Conservation (phyloP, 805 yeast genomes). For the Sugiyamaella valdiviana region DNA sequence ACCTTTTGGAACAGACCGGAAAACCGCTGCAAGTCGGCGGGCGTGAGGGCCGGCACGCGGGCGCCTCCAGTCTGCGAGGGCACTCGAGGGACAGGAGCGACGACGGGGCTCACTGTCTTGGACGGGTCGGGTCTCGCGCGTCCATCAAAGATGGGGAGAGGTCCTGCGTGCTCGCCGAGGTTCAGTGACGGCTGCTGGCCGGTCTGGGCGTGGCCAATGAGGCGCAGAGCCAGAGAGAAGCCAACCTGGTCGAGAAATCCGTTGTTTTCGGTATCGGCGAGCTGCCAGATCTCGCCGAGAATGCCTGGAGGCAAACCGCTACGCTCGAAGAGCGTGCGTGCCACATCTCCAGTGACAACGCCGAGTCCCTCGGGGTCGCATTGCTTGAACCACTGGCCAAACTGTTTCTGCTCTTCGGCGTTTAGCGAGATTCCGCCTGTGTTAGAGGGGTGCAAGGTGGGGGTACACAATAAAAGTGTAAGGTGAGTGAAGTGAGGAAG, state of each 20-base stretch:
- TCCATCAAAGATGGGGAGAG: constrained; percentile 54
- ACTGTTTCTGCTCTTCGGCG: constrained; percentile 69
- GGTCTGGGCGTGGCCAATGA: constrained; percentile 79
- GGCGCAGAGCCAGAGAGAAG: constrained; percentile 79
- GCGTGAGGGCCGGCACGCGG: constrained; percentile 31
- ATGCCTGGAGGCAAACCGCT: constrained; percentile 73
- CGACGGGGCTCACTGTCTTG: neutral
- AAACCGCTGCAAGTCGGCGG: constrained; percentile 33
- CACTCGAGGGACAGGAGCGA: neutral
- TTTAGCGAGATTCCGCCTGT: constrained; percentile 36
- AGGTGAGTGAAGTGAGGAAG: too few species aligned
- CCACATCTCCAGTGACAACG: constrained; percentile 79
- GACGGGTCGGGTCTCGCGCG: constrained; percentile 6
- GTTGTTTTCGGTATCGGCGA: constrained; percentile 81
- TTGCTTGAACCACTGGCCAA: constrained; percentile 67
- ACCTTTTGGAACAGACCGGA: constrained; percentile 58
- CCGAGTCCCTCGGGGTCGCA: constrained; percentile 77
- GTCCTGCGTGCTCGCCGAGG: constrained; percentile 52
- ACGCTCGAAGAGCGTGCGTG: constrained; percentile 75
- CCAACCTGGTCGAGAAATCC: constrained; percentile 80
- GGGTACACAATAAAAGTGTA: too few species aligned
- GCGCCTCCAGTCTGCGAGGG: constrained; percentile 7
- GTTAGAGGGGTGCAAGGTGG: too few species aligned
- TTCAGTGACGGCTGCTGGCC: constrained; percentile 55
- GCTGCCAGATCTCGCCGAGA: constrained; percentile 89